Evolutionary conservation across 2,329 filamentous ascomycete species (phyloP).

Genomic region (Neonectria neomacrospora): DNA sequence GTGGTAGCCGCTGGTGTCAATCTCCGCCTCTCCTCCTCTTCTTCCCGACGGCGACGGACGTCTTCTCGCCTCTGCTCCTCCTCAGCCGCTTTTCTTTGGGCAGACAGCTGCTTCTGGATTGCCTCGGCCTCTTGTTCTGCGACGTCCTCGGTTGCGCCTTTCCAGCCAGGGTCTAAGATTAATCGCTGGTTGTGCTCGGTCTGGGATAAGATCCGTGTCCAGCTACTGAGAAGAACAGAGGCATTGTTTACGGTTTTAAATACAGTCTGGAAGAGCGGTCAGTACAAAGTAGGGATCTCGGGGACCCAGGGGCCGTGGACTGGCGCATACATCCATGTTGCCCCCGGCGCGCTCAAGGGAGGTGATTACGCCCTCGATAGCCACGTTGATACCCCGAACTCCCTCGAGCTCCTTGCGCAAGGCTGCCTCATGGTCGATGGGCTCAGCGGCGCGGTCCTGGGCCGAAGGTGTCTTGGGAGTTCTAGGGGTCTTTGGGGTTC

Average conservation of each 20-base stretch:
- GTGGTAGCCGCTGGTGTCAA: conserved; percentile 44
- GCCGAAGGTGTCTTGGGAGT: conserved; percentile 58
- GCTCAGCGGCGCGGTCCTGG: conserved; percentile 55
- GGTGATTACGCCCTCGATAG: conserved; percentile 81
- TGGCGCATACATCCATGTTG: conserved; percentile 75
- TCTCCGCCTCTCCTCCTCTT: conserved; percentile 61
- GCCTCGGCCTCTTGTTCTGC: conserved; percentile 88
- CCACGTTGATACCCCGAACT: conserved; percentile 86
- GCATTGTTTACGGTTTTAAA: conserved; percentile 87
- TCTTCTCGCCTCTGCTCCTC: conserved; percentile 83
- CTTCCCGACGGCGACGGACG: conserved; percentile 70
- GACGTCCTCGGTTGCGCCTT: conserved; percentile 87
- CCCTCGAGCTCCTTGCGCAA: conserved; percentile 84
- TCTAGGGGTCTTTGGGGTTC: conserved; percentile 57
- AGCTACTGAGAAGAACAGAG: conserved; percentile 90
- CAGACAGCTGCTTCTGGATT: conserved; percentile 77
- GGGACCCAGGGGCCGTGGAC: conserved; percentile 2
- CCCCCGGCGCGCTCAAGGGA: conserved; percentile 77
- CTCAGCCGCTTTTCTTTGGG: conserved; percentile 79
- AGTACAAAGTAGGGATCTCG: conserved; percentile 26
- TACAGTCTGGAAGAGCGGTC: conserved; percentile 68
- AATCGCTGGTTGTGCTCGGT: conserved; percentile 97
- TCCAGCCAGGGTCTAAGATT: conserved; percentile 88
- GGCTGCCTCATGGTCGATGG: conserved; percentile 75
- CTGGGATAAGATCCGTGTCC: conserved; percentile 95